Evolutionary conservation across 1,284 basidiomycete species (phyloP).

Genomic region (Phellopilus nigrolimitatus): DNA sequence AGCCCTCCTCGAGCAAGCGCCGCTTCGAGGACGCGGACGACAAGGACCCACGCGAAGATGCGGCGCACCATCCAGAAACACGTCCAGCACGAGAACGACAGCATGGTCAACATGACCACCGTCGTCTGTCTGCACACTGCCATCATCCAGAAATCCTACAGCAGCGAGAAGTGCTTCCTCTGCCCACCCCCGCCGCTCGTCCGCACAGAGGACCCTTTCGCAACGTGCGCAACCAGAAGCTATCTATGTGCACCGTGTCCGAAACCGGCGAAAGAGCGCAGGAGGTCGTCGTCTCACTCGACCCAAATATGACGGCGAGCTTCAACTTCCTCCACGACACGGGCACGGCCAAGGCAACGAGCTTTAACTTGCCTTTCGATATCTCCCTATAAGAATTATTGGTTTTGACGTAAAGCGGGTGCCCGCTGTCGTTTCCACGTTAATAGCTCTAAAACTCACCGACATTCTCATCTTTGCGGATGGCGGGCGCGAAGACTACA

Average conservation of each 20-base stretch:
- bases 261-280: conserved; percentile 79
- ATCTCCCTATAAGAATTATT: too few relatives aligned
- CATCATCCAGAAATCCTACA: conserved; percentile 89
- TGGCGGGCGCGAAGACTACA: conserved; percentile 11
- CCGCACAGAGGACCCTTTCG: conserved; percentile 78
- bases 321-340: conserved; percentile 91
- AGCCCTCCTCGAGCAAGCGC: conserved; percentile 53
- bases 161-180: conserved; percentile 87
- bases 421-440: too few relatives aligned
- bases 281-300: conserved; percentile 76
- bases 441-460: too few relatives aligned
- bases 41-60: conserved; percentile 74
- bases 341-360: conserved; percentile 84
- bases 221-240: conserved; percentile 73
- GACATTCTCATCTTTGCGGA: conserved; percentile 9
- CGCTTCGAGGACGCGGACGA: conserved; percentile 65
- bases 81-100: conserved; percentile 63
- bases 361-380: conserved; percentile 82
- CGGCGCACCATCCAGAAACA: conserved; percentile 76
- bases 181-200: conserved; percentile 88
- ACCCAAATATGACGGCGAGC: conserved; percentile 77
- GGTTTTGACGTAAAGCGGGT: too few relatives aligned
- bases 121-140: conserved; percentile 85
- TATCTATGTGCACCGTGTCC: conserved; percentile 82
- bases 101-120: conserved; percentile 80